phyloP scores from a whole-genome alignment of 106 monocot genomes.

The Dioscorea zingiberensis region DNA sequence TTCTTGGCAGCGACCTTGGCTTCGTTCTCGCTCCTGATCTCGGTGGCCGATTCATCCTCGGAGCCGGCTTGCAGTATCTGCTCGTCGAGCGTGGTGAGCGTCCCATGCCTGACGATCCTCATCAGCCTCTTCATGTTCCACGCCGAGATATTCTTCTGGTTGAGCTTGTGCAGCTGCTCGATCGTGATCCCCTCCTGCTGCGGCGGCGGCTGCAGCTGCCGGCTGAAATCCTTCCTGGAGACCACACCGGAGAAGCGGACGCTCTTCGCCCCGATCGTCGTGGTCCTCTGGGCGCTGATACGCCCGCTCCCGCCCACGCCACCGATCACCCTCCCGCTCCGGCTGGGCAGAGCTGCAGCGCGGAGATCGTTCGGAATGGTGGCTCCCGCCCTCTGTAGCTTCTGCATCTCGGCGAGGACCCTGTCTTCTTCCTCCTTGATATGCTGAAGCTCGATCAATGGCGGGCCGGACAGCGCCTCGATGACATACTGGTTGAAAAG shows the following conservation, averaged over 20 bases:
- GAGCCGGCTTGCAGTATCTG: too few species aligned
- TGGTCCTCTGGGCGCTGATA: constrained; percentile 11
- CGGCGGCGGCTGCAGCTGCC: background rate
- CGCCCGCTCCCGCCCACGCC: background rate
- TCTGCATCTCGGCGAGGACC: constrained; percentile 54
- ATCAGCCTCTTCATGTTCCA: constrained; percentile 11
- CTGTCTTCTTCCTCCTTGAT: constrained; percentile 52
- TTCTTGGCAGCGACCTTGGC: too few species aligned
- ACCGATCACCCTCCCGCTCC: constrained; percentile 10
- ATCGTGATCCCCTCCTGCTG: background rate
- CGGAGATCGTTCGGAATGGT: constrained; percentile 49
- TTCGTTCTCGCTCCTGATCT: too few species aligned
- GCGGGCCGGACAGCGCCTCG: constrained; percentile 2
- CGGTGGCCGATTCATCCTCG: too few species aligned
- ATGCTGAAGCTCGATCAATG: constrained; percentile 18
- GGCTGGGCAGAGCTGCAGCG: constrained; percentile 27
- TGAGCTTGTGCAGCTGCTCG: background rate
- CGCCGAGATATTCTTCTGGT: constrained; percentile 8
- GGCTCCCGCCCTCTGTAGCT: constrained; percentile 64
- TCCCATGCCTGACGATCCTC: constrained; percentile 4
- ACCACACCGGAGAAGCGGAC: constrained; percentile 15
- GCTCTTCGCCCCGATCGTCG: constrained; percentile 33
- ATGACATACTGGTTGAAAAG: too few species aligned
- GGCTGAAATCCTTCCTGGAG: too few species aligned
- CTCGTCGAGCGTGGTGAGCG: too few species aligned